Conservation (phyloP, 78 protist genomes). For the Dictyostelium discoideum region DNA sequence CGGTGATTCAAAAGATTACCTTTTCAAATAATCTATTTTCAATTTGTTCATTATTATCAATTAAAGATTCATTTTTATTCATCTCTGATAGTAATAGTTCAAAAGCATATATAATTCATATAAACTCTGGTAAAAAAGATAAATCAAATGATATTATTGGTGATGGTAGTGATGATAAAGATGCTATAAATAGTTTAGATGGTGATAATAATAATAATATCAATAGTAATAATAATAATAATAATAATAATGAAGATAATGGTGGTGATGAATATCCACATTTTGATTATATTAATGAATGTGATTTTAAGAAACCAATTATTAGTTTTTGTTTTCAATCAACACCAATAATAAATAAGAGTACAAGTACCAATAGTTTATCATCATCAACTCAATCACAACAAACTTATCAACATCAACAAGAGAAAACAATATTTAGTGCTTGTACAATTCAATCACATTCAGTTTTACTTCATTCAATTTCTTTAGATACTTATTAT, state of each 20-base stretch:
- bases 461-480: slow-evolving; percentile 1
- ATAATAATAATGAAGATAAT: background rate
- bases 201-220: background rate
- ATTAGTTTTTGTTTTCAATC: slow-evolving; percentile 43
- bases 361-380: slow-evolving; percentile 3
- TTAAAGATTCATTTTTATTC: slow-evolving; percentile 20
- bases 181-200: background rate
- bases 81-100: background rate
- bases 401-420: background rate
- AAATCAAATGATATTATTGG: background rate
- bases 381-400: background rate
- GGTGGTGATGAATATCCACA: background rate
- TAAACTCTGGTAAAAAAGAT: background rate
- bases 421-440: background rate
- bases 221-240: background rate
- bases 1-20: background rate
- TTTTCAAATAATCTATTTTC: background rate
- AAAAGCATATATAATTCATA: slow-evolving; percentile 39
- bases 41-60: background rate
- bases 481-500: background rate
- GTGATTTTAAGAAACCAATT: slow-evolving; percentile 51
- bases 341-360: background rate
- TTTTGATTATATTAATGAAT: slow-evolving; percentile 40
- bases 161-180: background rate
- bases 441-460: slow-evolving; percentile 14